Base-by-base conservation (phyloP, 495 filamentous ascomycete genomes). In the Neurospora sp. region DNA sequence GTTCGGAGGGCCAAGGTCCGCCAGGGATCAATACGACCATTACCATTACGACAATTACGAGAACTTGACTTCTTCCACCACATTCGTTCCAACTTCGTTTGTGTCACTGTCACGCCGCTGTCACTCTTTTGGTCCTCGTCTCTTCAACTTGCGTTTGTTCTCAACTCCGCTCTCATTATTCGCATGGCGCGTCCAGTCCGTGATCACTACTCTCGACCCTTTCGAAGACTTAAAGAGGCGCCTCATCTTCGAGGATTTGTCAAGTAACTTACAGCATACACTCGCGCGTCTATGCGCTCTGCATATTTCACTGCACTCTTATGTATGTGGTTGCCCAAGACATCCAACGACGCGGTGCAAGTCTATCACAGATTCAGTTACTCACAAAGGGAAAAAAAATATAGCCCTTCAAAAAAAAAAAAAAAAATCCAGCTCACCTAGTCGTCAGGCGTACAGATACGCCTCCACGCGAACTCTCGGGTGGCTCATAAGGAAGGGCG, bases 281-380 rank as follows among this genome's bases (percentile, higher is more conserved):
- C 97, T 8, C 94, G 2, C 88, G 88, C 48, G 88, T 94, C 78
- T 96, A 97, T 81, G 92, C 92, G 4, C 82, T 90, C 70, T 88
- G 90, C 74, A 80, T 84, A 76, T 54, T 2, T 2, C 78, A 82
- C 40, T 66, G 54, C 27, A 62, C 54, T 62, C 27, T 35, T 18
- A 66, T 35, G 54, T 66, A 66, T 35, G 54, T 37, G 6, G 14
- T 66, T 66, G 54, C 27, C 54, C 54, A 62, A 62, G 54, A 35
- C 54, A 35, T 62, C 20, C 54, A 35, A 66, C 35, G 54, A 66
- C 27, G 54, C 54, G 54, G 16, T 66, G 27, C 54, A 35, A 7
- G 27, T 66, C 27, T 66, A 66, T 66, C 14, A 14, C 27, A 66
- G 54, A 4, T 66, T 18, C 54, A 31, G 8, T 66, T 66, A 14